Evolutionary conservation across 768 basidiomycete genomes (phyloP).

Genomic region (Mycena vulgaris): DNA sequence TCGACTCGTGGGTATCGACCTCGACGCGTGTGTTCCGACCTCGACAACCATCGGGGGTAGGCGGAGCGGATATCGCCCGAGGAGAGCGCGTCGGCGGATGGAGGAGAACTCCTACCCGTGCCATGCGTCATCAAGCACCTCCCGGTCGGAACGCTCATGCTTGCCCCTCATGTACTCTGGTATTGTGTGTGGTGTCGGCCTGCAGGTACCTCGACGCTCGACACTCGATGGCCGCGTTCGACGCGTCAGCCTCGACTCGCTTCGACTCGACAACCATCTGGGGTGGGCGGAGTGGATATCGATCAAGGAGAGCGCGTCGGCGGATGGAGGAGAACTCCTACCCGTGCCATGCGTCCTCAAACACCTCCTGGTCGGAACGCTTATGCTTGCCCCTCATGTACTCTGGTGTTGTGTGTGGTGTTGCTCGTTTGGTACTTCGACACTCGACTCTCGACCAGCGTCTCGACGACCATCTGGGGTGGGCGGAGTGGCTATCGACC

Average conservation of each 20-base stretch:
- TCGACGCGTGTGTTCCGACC: background rate
- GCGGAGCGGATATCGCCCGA: background rate
- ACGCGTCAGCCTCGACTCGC: background rate
- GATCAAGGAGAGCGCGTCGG: constrained; percentile 15
- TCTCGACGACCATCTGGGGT: background rate
- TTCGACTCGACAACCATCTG: background rate
- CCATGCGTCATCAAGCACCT: constrained; percentile 19
- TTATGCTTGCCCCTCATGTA: background rate
- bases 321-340: constrained; percentile 17
- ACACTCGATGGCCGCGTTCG: too few species aligned
- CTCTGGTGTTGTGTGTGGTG: background rate
- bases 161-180: background rate
- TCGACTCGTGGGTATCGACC: background rate
- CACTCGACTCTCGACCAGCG: background rate
- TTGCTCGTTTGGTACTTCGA: too few species aligned
- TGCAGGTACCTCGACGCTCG: too few species aligned
- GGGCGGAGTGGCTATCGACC: constrained; percentile 8
- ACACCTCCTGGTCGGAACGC: constrained; percentile 14
- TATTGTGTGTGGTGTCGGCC: too few species aligned
- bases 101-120: constrained; percentile 18
- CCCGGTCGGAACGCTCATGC: constrained; percentile 3
- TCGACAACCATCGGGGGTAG: background rate
- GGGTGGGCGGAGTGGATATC: constrained; percentile 6
- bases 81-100: constrained; percentile 16
- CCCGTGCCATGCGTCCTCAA: constrained; percentile 21